phyloP scores from a whole-genome alignment of 129 eudicot species.

The Helianthus annuus region HanXRQr2.0-SUNRISE NC_035447.2:688397-688896 shows the following conservation, averaged over 20 bases:
- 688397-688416: too few relatives aligned
- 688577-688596: too few relatives aligned
- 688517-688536: too few relatives aligned
- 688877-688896: slow-evolving; percentile 3
- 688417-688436: too few relatives aligned
- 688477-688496: too few relatives aligned
- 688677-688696: slow-evolving; percentile 84
- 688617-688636: slow-evolving; percentile 63
- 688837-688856: slow-evolving; percentile 14
- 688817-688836: too few relatives aligned
- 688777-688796: slow-evolving; percentile 74
- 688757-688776: slow-evolving; percentile 74
- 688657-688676: slow-evolving; percentile 59
- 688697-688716: slow-evolving; percentile 81
- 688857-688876: neutral
- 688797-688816: slow-evolving; percentile 68
- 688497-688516: too few relatives aligned
- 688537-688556: too few relatives aligned
- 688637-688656: slow-evolving; percentile 86
- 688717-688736: slow-evolving; percentile 71
- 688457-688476: too few relatives aligned
- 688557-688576: too few relatives aligned
- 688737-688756: slow-evolving; percentile 85
- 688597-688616: slow-evolving; percentile 7
- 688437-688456: too few relatives aligned